These are phyloP conservation scores for Pleurostoma richardsiae DNA, from an alignment of 2,329 filamentous ascomycete genomes.

Conservation along the genomic window DNA sequence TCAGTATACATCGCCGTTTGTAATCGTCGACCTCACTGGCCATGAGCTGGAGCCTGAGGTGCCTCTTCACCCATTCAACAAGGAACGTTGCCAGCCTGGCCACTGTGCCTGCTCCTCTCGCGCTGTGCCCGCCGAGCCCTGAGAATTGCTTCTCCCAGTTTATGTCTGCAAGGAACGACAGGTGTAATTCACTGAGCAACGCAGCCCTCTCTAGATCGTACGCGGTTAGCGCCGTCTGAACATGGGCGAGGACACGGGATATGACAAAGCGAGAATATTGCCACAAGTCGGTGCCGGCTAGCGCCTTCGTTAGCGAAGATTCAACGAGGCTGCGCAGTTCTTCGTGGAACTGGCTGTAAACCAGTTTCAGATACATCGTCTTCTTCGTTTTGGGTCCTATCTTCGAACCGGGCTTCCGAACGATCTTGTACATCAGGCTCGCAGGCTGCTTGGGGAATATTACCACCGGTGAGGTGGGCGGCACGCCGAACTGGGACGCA, in stretches of 20 bases:
- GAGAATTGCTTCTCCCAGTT: slow-evolving; percentile 45
- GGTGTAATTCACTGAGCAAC: slow-evolving; percentile 46
- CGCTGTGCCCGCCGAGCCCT: slow-evolving; percentile 35
- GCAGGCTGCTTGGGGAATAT: slow-evolving; percentile 80
- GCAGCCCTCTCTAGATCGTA: slow-evolving; percentile 53
- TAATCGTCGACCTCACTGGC: slow-evolving; percentile 21
- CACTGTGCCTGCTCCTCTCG: slow-evolving; percentile 13
- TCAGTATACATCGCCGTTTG: slow-evolving; percentile 63
- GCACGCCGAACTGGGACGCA: slow-evolving; percentile 54
- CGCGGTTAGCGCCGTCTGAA: slow-evolving; percentile 36
- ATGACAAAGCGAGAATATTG: slow-evolving; percentile 43
- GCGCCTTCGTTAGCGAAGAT: slow-evolving; percentile 31
- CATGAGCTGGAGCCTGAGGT: slow-evolving; percentile 23
- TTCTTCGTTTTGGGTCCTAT: slow-evolving; percentile 29
- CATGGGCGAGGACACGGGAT: slow-evolving; percentile 35
- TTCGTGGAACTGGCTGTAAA: slow-evolving; percentile 73
- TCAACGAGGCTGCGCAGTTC: slow-evolving; percentile 55
- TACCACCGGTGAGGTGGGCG: slow-evolving; percentile 47
- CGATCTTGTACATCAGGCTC: slow-evolving; percentile 75
- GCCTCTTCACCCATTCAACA: slow-evolving; percentile 26
- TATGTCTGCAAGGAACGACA: slow-evolving; percentile 37
- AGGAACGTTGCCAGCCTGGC: slow-evolving; percentile 27
- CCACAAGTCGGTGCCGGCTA: slow-evolving; percentile 33
- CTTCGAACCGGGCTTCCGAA: slow-evolving; percentile 36
- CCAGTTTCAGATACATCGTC: slow-evolving; percentile 63